Evolutionary conservation across 1,284 basidiomycete species (phyloP), one percentile per base, ranked within the genome.

Genomic region (Naganishia sp.): DNA sequence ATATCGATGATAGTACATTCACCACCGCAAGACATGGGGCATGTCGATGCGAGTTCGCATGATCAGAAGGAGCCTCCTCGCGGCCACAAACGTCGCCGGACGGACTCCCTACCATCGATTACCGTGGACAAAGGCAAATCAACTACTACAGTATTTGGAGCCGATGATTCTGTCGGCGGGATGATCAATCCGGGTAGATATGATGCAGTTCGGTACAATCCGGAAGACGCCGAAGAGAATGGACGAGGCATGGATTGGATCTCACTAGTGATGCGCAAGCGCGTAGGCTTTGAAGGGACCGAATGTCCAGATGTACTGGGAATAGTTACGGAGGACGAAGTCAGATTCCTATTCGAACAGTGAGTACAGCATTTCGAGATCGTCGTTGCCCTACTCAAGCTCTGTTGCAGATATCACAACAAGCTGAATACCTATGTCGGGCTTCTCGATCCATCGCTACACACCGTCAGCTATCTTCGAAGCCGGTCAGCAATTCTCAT

Each of bases 401-500:
- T 47, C 11, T 10, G 10, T 43, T 63, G 18, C 64, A 71, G 69
- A 67, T 75, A 73, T 67, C 75, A 76, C 56, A 67, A 71, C 47
- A 72, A 73, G 46, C 70, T 77, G 23, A 77, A 77, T 57, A 67
- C 69, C 3, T 72, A 72, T 1, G 67, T 75, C 23, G 76, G 77
- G 2, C 68, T 80, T 13, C 72, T 80, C 49, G 79, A 80, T 56
- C 73, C 74, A 2, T 71, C 72, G 7, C 69, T 80, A 6, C 79
- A 80, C 67, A 77, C 79, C 0, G 68, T 75, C 1, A 71, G 71
- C 6, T 77, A 74, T 62, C 75, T 76, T 32, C 75, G 78, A 2
- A 68, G 71, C 18, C 70, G 73, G 6, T 75, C 74, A 9, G 73
- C 78, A 9, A 73, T 81, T n/a, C 75, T 82, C 21, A 82, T 80